phyloP scores from a whole-genome alignment of 257 asterid genomes.

The Avicennia marina region DNA sequence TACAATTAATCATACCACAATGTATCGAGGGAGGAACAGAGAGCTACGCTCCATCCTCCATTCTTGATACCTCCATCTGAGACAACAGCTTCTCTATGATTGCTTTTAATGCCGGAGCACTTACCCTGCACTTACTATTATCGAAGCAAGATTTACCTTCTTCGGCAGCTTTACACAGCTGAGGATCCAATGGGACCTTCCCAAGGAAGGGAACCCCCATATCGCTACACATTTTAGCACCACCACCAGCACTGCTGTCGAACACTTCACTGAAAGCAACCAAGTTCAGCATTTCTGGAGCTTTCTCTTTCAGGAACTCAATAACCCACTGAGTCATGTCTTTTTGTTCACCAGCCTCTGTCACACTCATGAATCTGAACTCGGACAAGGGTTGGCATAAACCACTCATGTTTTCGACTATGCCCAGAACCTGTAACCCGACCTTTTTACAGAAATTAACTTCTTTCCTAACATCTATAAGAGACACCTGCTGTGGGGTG shows the following conservation, averaged over 20 bases:
- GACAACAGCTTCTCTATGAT: slow-evolving; percentile 54
- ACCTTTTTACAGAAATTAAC: slow-evolving; percentile 87
- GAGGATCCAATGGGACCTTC: slow-evolving; percentile 84
- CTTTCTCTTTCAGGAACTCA: slow-evolving; percentile 52
- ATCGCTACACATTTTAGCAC: slow-evolving; percentile 76
- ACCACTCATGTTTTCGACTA: slow-evolving; percentile 95
- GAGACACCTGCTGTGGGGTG: slow-evolving; percentile 90
- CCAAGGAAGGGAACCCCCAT: slow-evolving; percentile 87
- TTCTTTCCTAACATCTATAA: slow-evolving; percentile 86
- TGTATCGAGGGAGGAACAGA: too few relatives aligned
- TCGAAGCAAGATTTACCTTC: slow-evolving; percentile 86
- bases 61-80: slow-evolving; percentile 30
- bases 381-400: slow-evolving; percentile 58
- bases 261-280: slow-evolving; percentile 66
- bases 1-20: too few relatives aligned
- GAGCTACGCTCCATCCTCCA: background rate
- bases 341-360: slow-evolving; percentile 45
- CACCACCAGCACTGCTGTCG: slow-evolving; percentile 86
- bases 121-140: slow-evolving; percentile 43
- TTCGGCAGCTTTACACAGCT: slow-evolving; percentile 85
- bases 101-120: slow-evolving; percentile 62
- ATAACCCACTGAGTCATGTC: slow-evolving; percentile 62
- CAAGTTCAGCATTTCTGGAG: slow-evolving; percentile 56
- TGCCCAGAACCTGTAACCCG: slow-evolving; percentile 68
- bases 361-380: slow-evolving; percentile 39